Evolutionary conservation across 2,329 filamentous ascomycete genomes (phyloP), one percentile per base, ranked within the genome.

Genomic region (Arthrinium puccinioides): DNA sequence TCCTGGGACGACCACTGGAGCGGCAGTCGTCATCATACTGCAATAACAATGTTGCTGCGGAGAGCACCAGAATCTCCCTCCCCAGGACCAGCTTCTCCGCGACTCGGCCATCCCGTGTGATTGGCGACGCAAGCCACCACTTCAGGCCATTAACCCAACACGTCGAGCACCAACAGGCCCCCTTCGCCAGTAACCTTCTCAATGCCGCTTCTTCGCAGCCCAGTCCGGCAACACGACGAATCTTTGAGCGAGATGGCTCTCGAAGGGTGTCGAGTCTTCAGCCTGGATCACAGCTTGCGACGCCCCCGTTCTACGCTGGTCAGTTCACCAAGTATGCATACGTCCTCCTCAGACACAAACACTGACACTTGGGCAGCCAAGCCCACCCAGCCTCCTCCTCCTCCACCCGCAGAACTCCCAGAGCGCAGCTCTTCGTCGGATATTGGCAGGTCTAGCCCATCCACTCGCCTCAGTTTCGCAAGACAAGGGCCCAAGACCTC

Each of bases 121-220:
- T 57, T 7, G 49, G 50, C 15, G 55, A 57, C 46, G 54, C 55
- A 11, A 57, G 54, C 21, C 54, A 53, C 39, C 49, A 59, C 37
- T 59, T 57, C 31, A 45, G 47, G 19, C 44, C 49, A 5, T 48
- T 48, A 21, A 11, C 39, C 13, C 24, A 34, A 1, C 49, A 39
- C 16, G 43, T 47, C 15, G 37, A 39, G 13, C 40, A 45, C 4
- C 33, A 44, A 29, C 40, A 15, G 14, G 45, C 52, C 3, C 44
- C 44, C 9, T 51, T 52, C 18, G 37, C 38, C 25, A 43, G 33
- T 21, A 39, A 42, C 19, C 33, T 40, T 9, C 26, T 42, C 19
- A 34, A 36, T 20, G 8, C 38, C 11, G 36, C 32, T 9, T 36
- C 31, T 27, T 18, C 43, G 26, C 35, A 48, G 28, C 40, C 43